Percentiles rank a stretch among this genome's conserved stretches.
Evolutionary conservation across 129 eudicot species (phyloP).

Genomic region (Artemisia annua): DNA sequence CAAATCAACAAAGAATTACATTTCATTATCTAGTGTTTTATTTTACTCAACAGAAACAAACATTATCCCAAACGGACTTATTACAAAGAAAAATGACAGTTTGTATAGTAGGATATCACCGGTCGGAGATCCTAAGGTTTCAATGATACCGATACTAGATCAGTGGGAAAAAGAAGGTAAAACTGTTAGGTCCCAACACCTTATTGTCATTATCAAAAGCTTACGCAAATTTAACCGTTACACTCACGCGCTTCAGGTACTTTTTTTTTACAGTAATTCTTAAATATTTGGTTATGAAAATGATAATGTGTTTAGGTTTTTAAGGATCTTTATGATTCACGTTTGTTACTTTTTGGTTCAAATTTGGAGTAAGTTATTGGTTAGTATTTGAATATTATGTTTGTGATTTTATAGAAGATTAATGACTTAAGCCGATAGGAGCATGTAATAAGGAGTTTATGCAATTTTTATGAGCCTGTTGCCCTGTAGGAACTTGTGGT

Average conservation of each 20-base stretch:
- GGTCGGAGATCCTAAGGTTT: slow-evolving; percentile 34
- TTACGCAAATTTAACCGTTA: slow-evolving; percentile 41
- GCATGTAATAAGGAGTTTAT: background rate
- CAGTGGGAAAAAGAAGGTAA: slow-evolving; percentile 49
- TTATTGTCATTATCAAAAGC: slow-evolving; percentile 34
- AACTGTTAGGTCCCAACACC: slow-evolving; percentile 15
- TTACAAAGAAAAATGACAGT: slow-evolving; percentile 24
- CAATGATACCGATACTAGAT: slow-evolving; percentile 47
- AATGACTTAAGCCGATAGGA: background rate
- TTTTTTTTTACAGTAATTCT: background rate
- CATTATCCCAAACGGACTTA: slow-evolving; percentile 3
- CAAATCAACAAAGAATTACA: slow-evolving; percentile 11
- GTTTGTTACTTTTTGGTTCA: too few relatives aligned
- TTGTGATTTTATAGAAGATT: background rate
- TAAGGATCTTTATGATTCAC: too few relatives aligned
- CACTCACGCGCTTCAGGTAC: slow-evolving; percentile 53
- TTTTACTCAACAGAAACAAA: slow-evolving; percentile 29
- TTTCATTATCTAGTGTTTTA: slow-evolving; percentile 31
- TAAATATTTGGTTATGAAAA: background rate
- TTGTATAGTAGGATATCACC: slow-evolving; percentile 39
- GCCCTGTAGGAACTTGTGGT: background rate
- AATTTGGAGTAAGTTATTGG: too few relatives aligned
- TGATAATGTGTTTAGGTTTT: background rate
- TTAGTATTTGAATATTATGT: too few relatives aligned
- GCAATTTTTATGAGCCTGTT: background rate